Conservation (phyloP, 257 asterid genomes). For the Prunella vulgaris region DNA sequence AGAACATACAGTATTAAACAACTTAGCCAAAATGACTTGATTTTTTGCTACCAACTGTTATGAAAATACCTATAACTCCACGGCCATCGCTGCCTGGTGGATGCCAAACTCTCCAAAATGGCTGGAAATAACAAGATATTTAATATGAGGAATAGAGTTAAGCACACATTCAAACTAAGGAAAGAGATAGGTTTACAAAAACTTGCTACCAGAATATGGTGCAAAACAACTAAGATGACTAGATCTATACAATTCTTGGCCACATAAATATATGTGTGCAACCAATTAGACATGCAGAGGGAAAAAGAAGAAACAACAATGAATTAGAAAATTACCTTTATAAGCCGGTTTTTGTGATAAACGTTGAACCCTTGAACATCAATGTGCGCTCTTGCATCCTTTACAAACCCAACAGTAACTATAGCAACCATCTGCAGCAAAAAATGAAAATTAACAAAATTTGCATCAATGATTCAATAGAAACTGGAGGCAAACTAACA, state of each 20-base stretch:
- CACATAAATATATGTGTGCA: not conserved
- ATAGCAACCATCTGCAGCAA: constrained; percentile 67
- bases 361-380: constrained; percentile 99
- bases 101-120: constrained; percentile 98
- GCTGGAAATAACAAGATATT: constrained; percentile 42
- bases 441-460: constrained; percentile 12
- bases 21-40: constrained; percentile 20
- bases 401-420: constrained; percentile 94
- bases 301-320: not conserved
- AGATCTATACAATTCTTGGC: not conserved
- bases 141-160: constrained; percentile 1
- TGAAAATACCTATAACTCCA: constrained; percentile 89
- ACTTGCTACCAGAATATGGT: not conserved
- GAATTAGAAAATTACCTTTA: constrained; percentile 53
- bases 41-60: not conserved
- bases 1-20: constrained; percentile 16
- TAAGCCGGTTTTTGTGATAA: constrained; percentile 93
- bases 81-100: constrained; percentile 98
- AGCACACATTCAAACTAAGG: constrained; percentile 8
- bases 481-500: not conserved
- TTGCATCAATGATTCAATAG: constrained; percentile 14
- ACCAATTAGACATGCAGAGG: not conserved
- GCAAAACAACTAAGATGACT: not conserved
- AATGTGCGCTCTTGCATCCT: constrained; percentile 87
- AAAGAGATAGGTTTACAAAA: not conserved